phyloP scores from a whole-genome alignment of 2,329 filamentous ascomycete genomes.

The Aspergillus niger region DNA sequence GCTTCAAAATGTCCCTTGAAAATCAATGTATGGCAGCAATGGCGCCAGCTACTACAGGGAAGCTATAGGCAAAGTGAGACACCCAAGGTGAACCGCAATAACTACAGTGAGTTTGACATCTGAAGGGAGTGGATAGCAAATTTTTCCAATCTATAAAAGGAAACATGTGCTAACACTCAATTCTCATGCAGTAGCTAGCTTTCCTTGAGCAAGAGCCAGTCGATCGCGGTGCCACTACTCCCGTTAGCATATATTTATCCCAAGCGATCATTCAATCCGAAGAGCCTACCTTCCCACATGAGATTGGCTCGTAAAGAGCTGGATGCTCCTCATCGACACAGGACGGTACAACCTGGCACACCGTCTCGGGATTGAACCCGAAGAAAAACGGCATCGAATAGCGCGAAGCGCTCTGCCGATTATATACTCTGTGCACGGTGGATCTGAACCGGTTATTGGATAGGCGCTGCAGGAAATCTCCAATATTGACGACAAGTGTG shows the following conservation, averaged over 20 bases:
- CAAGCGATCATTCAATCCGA: not conserved
- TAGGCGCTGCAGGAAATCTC: slow-evolving; percentile 55
- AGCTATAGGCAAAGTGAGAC: no score
- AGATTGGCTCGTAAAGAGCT: slow-evolving; percentile 55
- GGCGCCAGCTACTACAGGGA: no score
- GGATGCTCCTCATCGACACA: slow-evolving; percentile 52
- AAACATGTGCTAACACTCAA: not conserved
- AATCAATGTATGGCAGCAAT: no score
- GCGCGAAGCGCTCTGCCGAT: slow-evolving; percentile 38
- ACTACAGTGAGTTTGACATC: no score
- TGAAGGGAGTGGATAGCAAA: no score
- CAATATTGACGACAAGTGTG: slow-evolving; percentile 56
- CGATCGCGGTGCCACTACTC: slow-evolving; percentile 27
- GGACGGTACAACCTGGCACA: slow-evolving; percentile 46
- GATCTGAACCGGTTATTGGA: slow-evolving; percentile 55
- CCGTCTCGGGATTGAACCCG: slow-evolving; percentile 54
- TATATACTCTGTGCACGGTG: slow-evolving; percentile 54
- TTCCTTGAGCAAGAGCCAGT: slow-evolving; percentile 18
- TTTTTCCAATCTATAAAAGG: no score
- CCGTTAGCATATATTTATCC: not conserved
- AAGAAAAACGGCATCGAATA: slow-evolving; percentile 62
- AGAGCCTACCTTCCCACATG: slow-evolving; percentile 46
- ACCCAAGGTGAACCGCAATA: no score
- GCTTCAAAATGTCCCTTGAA: no score
- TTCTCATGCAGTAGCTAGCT: not conserved